phyloP scores from a whole-genome alignment of 352 stramenopile species.

The Phytophthora cryptogea region DNA sequence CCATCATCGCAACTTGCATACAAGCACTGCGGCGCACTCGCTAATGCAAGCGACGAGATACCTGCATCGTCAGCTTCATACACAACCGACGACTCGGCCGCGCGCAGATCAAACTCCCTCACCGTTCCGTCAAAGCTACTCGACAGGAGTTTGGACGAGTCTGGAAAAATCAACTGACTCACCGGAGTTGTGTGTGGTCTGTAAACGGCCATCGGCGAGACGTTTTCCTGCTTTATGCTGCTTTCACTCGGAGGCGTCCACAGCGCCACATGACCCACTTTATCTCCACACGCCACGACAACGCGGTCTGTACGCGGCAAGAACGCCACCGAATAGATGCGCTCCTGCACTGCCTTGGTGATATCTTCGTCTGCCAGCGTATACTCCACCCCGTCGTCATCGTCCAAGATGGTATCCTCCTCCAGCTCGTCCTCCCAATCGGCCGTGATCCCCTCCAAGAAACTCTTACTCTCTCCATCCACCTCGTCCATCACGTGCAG shows the following conservation, averaged over 20 bases:
- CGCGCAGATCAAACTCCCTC: conserved; percentile 68
- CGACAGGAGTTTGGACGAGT: conserved; percentile 66
- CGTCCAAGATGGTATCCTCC: conserved; percentile 33
- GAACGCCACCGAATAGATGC: conserved; percentile 82
- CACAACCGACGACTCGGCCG: conserved; percentile 54
- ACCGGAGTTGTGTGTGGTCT: conserved; percentile 66
- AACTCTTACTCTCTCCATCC: conserved; percentile 37
- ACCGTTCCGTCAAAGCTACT: conserved; percentile 76
- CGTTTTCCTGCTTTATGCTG: conserved; percentile 20
- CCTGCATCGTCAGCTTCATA: conserved; percentile 55
- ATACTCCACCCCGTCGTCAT: conserved; percentile 56
- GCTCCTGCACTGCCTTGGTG: conserved; percentile 70
- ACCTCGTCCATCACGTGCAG: conserved; percentile 34
- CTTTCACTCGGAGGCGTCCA: conserved; percentile 46
- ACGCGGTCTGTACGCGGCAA: conserved; percentile 66
- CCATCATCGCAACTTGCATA: conserved; percentile 74
- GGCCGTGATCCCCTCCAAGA: conserved; percentile 46
- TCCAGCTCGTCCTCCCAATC: conserved; percentile 42
- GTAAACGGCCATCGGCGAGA: conserved; percentile 54
- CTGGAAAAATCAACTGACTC: conserved; percentile 69
- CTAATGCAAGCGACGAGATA: conserved; percentile 63
- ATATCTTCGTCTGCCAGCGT: conserved; percentile 56
- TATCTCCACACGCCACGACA: conserved; percentile 74
- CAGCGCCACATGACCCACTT: conserved; percentile 71
- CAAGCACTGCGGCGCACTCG: conserved; percentile 30